A percentile compares a stretch with the other conserved stretches of the same genome.
These are phyloP conservation scores for Xylariaceae sp. DNA, from an alignment of 2,329 filamentous ascomycete species.

Conservation along the genomic window DNA sequence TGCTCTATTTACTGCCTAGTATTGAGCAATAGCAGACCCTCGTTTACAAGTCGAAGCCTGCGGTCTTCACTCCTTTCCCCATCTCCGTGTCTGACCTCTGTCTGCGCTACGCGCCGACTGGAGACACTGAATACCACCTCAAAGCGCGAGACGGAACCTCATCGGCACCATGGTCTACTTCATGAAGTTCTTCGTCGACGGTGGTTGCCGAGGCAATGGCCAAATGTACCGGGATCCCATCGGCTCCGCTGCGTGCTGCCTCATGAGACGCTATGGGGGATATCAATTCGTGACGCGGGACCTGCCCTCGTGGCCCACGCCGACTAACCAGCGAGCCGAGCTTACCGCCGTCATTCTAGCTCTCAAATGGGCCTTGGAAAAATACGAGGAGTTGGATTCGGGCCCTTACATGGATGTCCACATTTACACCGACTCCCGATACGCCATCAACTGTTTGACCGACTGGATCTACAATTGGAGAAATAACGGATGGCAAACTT, in stretches of 20 bases:
- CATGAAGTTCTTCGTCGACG: constrained; percentile 36
- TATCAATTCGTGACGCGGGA: background rate
- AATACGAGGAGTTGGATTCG: constrained; percentile 18
- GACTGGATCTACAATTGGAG: constrained; percentile 34
- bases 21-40: too few relatives aligned
- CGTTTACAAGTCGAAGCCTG: too few relatives aligned
- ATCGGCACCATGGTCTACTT: constrained; percentile 31
- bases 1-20: too few relatives aligned
- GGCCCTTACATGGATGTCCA: constrained; percentile 26
- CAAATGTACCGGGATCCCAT: constrained; percentile 18
- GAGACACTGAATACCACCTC: too few relatives aligned
- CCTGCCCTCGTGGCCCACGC: background rate
- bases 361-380: constrained; percentile 43
- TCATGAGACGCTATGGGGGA: constrained; percentile 3
- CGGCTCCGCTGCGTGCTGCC: constrained; percentile 33
- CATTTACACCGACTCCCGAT: constrained; percentile 37
- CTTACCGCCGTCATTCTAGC: constrained; percentile 42
- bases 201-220: constrained; percentile 34
- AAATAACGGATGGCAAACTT: constrained; percentile 34
- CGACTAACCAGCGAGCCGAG: constrained; percentile 38
- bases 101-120: too few relatives aligned
- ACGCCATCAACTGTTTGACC: constrained; percentile 35
- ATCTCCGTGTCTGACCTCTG: too few relatives aligned
- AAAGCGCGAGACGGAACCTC: background rate
- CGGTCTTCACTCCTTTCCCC: too few relatives aligned